These are phyloP conservation scores for Apiotrichum sp. DNA, from an alignment of 1,284 basidiomycete genomes.

Conservation along the genomic window DNA sequence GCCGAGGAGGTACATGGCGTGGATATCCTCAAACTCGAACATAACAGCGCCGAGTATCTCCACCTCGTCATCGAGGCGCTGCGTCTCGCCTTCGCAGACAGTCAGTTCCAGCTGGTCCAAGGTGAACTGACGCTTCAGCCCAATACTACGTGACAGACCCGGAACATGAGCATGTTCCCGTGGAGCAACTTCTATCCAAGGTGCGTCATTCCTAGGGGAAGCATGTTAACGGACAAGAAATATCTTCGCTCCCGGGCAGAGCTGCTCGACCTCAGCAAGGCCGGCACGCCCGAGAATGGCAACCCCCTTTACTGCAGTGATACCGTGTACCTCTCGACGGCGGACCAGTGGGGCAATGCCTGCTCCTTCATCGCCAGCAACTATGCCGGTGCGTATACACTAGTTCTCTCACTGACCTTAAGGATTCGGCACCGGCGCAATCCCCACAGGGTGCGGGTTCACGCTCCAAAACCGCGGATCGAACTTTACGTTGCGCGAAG, in stretches of 20 bases:
- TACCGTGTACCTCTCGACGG: slow-evolving; percentile 86
- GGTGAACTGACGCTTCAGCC: slow-evolving; percentile 30
- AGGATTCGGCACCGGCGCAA: slow-evolving; percentile 58
- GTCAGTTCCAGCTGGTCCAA: not conserved
- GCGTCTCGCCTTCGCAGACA: slow-evolving; percentile 38
- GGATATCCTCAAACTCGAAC: slow-evolving; percentile 67
- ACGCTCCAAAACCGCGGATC: slow-evolving; percentile 90
- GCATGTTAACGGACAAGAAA: slow-evolving; percentile 49
- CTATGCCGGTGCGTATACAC: slow-evolving; percentile 59
- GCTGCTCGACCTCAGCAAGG: slow-evolving; percentile 64
- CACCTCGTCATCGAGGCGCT: slow-evolving; percentile 72
- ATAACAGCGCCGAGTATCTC: slow-evolving; percentile 81
- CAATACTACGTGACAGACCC: slow-evolving; percentile 87
- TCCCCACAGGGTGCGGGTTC: slow-evolving; percentile 90
- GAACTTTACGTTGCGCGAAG: slow-evolving; percentile 70
- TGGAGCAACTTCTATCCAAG: slow-evolving; percentile 72
- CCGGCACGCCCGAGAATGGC: slow-evolving; percentile 62
- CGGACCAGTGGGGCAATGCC: slow-evolving; percentile 85
- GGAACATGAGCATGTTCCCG: slow-evolving; percentile 63
- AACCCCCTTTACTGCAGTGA: slow-evolving; percentile 59
- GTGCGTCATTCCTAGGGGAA: slow-evolving; percentile 42
- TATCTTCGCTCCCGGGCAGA: slow-evolving; percentile 79
- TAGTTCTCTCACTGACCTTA: slow-evolving; percentile 1
- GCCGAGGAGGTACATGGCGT: slow-evolving; percentile 69
- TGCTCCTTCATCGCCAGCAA: slow-evolving; percentile 79